phyloP scores from a whole-genome alignment of 192 early-diverging fungal genomes.

The Spizellomyces punctatus region DNA sequence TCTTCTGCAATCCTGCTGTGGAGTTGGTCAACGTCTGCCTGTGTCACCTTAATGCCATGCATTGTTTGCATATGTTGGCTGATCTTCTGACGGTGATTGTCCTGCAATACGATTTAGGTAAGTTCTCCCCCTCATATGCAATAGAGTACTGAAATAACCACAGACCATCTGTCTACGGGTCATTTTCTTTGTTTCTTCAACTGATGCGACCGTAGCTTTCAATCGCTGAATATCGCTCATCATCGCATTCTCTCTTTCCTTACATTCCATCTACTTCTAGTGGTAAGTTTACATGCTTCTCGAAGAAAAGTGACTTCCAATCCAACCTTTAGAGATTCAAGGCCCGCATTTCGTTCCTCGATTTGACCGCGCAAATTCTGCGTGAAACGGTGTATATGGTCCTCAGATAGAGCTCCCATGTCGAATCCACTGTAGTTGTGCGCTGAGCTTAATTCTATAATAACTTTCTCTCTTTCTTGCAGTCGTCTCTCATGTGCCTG shows the following conservation, averaged over 20 bases:
- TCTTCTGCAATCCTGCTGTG: constrained; percentile 37
- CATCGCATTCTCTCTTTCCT: constrained; percentile 5
- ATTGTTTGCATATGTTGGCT: constrained; percentile 22
- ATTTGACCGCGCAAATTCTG: constrained; percentile 44
- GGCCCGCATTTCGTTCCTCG: constrained; percentile 28
- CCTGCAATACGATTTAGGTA: constrained; percentile 17
- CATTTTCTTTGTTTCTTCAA: constrained; percentile 44
- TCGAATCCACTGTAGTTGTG: constrained; percentile 48
- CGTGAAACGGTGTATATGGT: constrained; percentile 49
- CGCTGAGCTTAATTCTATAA: constrained; percentile 40
- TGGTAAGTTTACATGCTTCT: too few relatives aligned
- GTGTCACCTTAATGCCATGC: constrained; percentile 28
- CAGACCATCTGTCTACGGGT: constrained; percentile 33
- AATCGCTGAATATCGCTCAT: constrained; percentile 19
- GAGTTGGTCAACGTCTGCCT: constrained; percentile 48
- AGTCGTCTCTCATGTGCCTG: constrained; percentile 39
- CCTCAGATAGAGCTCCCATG: constrained; percentile 31
- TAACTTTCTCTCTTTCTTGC: constrained; percentile 45
- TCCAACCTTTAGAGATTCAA: constrained; percentile 10
- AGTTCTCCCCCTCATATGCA: background rate
- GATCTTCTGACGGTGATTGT: constrained; percentile 40
- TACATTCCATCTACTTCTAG: background rate
- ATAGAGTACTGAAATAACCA: background rate
- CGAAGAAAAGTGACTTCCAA: too few relatives aligned
- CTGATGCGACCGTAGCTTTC: constrained; percentile 23